Evolutionary conservation across 495 filamentous ascomycete species (phyloP).

Genomic region (Neurospora hispaniola): DNA sequence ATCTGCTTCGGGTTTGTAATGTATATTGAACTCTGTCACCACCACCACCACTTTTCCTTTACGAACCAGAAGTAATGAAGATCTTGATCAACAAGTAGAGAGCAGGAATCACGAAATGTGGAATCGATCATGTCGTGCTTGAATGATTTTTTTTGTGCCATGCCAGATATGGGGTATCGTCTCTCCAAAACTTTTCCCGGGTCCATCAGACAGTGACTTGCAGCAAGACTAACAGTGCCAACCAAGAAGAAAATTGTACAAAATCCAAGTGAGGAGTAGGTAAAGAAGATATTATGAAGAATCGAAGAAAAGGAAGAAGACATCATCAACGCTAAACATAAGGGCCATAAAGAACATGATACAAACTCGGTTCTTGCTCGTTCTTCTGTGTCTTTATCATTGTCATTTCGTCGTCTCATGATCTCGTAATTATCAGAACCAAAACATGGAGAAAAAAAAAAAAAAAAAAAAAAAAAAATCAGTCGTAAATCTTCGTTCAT

Average conservation of each 20-base stretch:
- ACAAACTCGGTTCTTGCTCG: neutral
- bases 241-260: neutral
- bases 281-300: neutral
- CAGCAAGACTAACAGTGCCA: neutral
- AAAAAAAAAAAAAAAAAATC: neutral
- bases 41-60: neutral
- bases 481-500: neutral
- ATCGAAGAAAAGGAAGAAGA: neutral
- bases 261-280: neutral
- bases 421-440: neutral
- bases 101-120: neutral
- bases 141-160: neutral
- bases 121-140: neutral
- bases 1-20: neutral
- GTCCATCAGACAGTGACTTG: neutral
- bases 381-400: conserved; percentile 9
- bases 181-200: neutral
- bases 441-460: neutral
- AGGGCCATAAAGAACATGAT: neutral
- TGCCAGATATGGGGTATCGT: neutral
- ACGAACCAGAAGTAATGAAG: neutral
- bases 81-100: neutral
- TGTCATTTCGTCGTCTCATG: conserved; percentile 6
- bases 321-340: neutral
- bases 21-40: neutral